Evolutionary conservation across 208 protist species (phyloP), one percentile per base, ranked within the genome.

Genomic region (Leptomonas seymouri): DNA sequence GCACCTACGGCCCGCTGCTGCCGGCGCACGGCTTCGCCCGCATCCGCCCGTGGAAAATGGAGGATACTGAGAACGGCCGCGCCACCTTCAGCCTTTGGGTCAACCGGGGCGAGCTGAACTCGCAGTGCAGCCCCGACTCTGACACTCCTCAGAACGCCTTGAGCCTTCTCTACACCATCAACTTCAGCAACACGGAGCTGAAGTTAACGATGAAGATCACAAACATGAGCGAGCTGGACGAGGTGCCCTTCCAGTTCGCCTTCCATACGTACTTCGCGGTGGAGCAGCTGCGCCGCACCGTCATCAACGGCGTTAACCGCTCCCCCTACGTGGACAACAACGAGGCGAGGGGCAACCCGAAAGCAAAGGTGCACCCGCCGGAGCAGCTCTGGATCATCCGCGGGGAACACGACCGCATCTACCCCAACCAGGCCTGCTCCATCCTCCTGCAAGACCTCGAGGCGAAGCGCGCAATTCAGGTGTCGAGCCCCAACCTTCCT

Each of bases 221-320:
- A 7, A 97, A 95, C 77, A 72, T 42, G 12, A 82, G 80, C 66
- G 69, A 76, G 23, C 67, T 74, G 31, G 54, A 45, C 25, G 46
- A 76, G 25, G 70, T 84, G 14, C 71, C 67, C 21, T 97, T 96
- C 73, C 76, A 79, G 55, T 90, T 90, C 44, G 85, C 87, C 58
- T 94, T 97, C 60, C 93, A 97, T 81, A 91, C 86, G 7, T 97
- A 97, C 71, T 97, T 96, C 66, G 74, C 81, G 1, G 74, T 94
- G 28, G 69, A 69, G 20, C 65, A 91, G 64, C 71, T 93, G 39
- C 50, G 78, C 34, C 48, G 81, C 39, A 88, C 87, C 8, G 53
- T 82, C 34, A 66, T 97, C 49, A 82, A 89, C 65, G 91, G 91
- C 14, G 73, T 97, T 23, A 86, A 86, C 69, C 60, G 70, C 54